A percentile compares a stretch with the other conserved stretches of the same genome.
Evolutionary conservation across 192 early-diverging fungal genomes (phyloP).

Genomic region (Irineochytrium annulatum): DNA sequence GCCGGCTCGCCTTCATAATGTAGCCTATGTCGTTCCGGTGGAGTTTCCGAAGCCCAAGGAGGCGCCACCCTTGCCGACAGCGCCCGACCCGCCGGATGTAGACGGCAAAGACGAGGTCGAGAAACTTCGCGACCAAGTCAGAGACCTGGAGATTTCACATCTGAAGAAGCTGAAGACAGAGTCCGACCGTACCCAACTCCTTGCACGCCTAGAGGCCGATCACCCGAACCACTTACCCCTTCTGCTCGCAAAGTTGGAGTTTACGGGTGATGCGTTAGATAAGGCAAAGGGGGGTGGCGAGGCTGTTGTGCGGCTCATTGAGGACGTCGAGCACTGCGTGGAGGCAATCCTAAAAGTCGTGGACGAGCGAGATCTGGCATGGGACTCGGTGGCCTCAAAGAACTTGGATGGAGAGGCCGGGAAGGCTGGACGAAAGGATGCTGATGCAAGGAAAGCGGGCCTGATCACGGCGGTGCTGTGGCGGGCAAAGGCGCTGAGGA

Average conservation of each 20-base stretch:
- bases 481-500: conserved; percentile 53
- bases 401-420: conserved; percentile 40
- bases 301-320: conserved; percentile 5
- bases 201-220: conserved; percentile 58
- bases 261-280: conserved; percentile 44
- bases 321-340: conserved; percentile 47
- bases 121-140: conserved; percentile 61
- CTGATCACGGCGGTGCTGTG: conserved; percentile 57
- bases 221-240: conserved; percentile 57
- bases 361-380: conserved; percentile 58
- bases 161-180: conserved; percentile 72
- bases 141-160: conserved; percentile 74
- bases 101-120: conserved; percentile 28
- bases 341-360: conserved; percentile 57
- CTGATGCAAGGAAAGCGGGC: conserved; percentile 67
- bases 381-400: conserved; percentile 62
- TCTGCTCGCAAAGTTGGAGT: conserved; percentile 50
- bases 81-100: conserved; percentile 3
- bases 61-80: conserved; percentile 11
- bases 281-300: conserved; percentile 29
- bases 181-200: conserved; percentile 52
- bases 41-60: conserved; percentile 45
- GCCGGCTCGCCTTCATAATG: conserved; percentile 20
- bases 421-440: conserved; percentile 63
- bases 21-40: conserved; percentile 50